These are phyloP conservation scores for Chalciporus piperatus DNA, from an alignment of 768 basidiomycete species.

Conservation along the genomic window DNA sequence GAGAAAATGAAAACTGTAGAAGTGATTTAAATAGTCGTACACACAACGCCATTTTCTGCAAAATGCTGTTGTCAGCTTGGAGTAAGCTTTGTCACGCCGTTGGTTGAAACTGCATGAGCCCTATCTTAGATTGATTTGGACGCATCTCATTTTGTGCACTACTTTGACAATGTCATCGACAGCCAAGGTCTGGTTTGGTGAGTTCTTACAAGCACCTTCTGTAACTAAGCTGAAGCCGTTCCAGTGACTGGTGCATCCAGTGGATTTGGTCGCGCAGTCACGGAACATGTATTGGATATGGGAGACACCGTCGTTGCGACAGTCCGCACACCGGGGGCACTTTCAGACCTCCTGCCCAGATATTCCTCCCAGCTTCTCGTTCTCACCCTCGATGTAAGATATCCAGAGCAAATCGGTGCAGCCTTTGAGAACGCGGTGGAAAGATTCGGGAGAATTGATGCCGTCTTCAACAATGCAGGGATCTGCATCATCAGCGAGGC, in stretches of 20 bases:
- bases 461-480: conserved; percentile 46
- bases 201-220: neutral
- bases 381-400: conserved; percentile 40
- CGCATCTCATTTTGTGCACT: neutral
- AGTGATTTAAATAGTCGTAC: too few relatives aligned
- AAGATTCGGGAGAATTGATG: conserved; percentile 41
- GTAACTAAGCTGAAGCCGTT: neutral
- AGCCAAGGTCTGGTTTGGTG: conserved; percentile 26
- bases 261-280: conserved; percentile 38
- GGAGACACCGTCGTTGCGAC: conserved; percentile 45
- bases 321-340: conserved; percentile 29
- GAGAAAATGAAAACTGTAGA: too few relatives aligned
- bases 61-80: too few relatives aligned
- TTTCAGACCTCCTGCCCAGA: conserved; percentile 27
- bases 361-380: conserved; percentile 36
- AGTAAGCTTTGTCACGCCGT: too few relatives aligned
- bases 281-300: conserved; percentile 32
- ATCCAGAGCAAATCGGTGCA: conserved; percentile 27
- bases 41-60: too few relatives aligned
- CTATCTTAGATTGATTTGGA: too few relatives aligned
- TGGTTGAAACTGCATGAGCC: too few relatives aligned
- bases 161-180: conserved; percentile 3
- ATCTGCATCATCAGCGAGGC: conserved; percentile 32
- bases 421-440: conserved; percentile 35
- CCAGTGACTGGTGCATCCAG: conserved; percentile 41